These are phyloP conservation scores for Zygoascus sp. DNA, from an alignment of 1,139 yeast genomes.

Conservation along the genomic window DNA sequence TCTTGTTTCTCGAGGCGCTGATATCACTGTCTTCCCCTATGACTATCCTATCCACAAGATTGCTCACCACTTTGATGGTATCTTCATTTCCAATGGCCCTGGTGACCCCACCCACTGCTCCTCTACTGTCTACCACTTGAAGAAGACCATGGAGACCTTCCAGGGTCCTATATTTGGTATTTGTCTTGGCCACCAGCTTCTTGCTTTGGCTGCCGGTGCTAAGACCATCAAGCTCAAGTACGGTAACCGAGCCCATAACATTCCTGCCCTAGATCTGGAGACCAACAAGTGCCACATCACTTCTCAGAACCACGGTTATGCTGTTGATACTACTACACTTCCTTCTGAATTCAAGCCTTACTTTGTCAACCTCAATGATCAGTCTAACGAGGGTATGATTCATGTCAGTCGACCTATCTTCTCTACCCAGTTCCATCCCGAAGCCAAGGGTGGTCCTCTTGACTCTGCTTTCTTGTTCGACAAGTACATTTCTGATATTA, in stretches of 20 bases:
- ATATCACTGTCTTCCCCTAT: slow-evolving; percentile 93
- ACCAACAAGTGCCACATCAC: slow-evolving; percentile 96
- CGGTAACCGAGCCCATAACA: slow-evolving; percentile 98
- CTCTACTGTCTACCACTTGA: slow-evolving; percentile 69
- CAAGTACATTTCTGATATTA: slow-evolving; percentile 72
- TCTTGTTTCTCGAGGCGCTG: slow-evolving; percentile 89
- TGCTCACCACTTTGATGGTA: slow-evolving; percentile 89
- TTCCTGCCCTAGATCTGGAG: slow-evolving; percentile 85
- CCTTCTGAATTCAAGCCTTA: slow-evolving; percentile 76
- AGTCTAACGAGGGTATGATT: slow-evolving; percentile 95
- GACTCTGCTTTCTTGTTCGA: slow-evolving; percentile 90
- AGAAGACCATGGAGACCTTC: slow-evolving; percentile 61
- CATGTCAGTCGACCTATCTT: slow-evolving; percentile 82
- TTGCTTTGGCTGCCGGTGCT: slow-evolving; percentile 93
- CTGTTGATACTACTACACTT: slow-evolving; percentile 79
- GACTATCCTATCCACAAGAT: slow-evolving; percentile 89
- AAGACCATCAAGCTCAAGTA: slow-evolving; percentile 88
- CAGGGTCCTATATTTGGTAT: slow-evolving; percentile 93
- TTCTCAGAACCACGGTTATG: slow-evolving; percentile 97
- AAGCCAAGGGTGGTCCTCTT: slow-evolving; percentile 97
- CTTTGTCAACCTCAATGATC: slow-evolving; percentile 88
- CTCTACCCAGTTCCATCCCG: slow-evolving; percentile 98
- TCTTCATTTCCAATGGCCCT: slow-evolving; percentile 94
- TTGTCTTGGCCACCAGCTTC: slow-evolving; percentile 92
- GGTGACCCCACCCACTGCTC: slow-evolving; percentile 97